These are phyloP conservation scores for Musa itinerans DNA, from an alignment of 176 grass and related monocot genomes.

Conservation along the genomic window DNA sequence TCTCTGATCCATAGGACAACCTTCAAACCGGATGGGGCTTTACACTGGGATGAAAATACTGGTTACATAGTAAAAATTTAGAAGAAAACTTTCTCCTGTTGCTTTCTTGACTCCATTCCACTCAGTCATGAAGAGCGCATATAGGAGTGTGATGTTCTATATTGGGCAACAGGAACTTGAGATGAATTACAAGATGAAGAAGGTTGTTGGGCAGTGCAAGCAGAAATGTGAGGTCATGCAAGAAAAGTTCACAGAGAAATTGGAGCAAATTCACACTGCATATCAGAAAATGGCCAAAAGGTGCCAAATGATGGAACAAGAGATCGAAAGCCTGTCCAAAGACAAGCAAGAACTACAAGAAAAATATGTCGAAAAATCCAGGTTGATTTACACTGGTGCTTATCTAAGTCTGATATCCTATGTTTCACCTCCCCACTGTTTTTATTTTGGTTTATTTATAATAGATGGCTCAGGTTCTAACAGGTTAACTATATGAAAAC, in stretches of 20 bases:
- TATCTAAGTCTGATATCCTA: background rate
- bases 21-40: background rate
- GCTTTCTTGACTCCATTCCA: slow-evolving; percentile 26
- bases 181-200: slow-evolving; percentile 91
- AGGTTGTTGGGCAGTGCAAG: slow-evolving; percentile 55
- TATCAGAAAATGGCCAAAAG: slow-evolving; percentile 90
- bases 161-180: slow-evolving; percentile 87
- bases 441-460: background rate
- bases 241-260: slow-evolving; percentile 78
- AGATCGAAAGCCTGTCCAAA: slow-evolving; percentile 64
- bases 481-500: background rate
- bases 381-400: slow-evolving; percentile 29
- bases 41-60: slow-evolving; percentile 1
- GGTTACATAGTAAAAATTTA: background rate
- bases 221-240: slow-evolving; percentile 82
- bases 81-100: background rate
- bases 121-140: slow-evolving; percentile 87
- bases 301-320: slow-evolving; percentile 76
- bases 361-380: slow-evolving; percentile 92
- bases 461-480: slow-evolving; percentile 1
- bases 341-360: slow-evolving; percentile 95
- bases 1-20: background rate
- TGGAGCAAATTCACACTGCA: slow-evolving; percentile 66
- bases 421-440: background rate
- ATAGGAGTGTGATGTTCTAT: slow-evolving; percentile 84